Evolutionary conservation across 495 filamentous ascomycete species (phyloP).

Genomic region (Annulohypoxylon nitens): DNA sequence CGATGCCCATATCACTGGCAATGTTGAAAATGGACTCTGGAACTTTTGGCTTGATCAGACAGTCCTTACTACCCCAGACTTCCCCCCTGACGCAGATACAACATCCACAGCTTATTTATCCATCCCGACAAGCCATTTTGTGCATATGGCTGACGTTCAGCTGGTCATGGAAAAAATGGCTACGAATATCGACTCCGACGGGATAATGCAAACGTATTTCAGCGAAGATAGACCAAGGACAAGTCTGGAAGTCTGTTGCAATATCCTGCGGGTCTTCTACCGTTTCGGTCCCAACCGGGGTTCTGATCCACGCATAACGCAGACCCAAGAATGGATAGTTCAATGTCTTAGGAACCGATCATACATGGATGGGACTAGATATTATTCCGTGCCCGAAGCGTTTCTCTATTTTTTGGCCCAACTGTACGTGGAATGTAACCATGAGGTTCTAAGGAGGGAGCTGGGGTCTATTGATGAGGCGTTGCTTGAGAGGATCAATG

Average conservation of each 20-base stretch:
- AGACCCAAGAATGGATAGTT: conserved; percentile 36
- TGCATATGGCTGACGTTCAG: conserved; percentile 27
- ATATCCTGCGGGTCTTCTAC: conserved; percentile 43
- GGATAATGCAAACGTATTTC: conserved; percentile 46
- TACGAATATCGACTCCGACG: conserved; percentile 33
- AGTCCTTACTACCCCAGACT: conserved; percentile 20
- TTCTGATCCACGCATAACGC: conserved; percentile 14
- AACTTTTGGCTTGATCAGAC: conserved; percentile 38
- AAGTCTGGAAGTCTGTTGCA: conserved; percentile 37
- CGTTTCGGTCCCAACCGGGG: conserved; percentile 27
- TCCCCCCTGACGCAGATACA: conserved; percentile 43
- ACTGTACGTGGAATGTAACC: conserved; percentile 31
- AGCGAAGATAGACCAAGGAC: conserved; percentile 20
- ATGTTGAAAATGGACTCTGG: conserved; percentile 28
- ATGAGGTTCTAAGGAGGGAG: not conserved
- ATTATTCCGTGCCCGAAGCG: conserved; percentile 36
- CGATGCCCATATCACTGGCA: not conserved
- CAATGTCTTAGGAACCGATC: conserved; percentile 29
- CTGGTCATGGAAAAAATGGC: conserved; percentile 32
- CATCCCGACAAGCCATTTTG: conserved; percentile 20
- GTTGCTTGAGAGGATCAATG: conserved; percentile 9
- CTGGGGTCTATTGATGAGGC: conserved; percentile 3
- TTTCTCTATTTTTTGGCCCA: conserved; percentile 42
- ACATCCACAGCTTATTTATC: conserved; percentile 48
- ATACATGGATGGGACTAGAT: conserved; percentile 32